Percentiles rank a stretch among this genome's conserved stretches.
Evolutionary conservation across 208 protist genomes (phyloP).

Genomic region (Leishmania aethiopica): DNA sequence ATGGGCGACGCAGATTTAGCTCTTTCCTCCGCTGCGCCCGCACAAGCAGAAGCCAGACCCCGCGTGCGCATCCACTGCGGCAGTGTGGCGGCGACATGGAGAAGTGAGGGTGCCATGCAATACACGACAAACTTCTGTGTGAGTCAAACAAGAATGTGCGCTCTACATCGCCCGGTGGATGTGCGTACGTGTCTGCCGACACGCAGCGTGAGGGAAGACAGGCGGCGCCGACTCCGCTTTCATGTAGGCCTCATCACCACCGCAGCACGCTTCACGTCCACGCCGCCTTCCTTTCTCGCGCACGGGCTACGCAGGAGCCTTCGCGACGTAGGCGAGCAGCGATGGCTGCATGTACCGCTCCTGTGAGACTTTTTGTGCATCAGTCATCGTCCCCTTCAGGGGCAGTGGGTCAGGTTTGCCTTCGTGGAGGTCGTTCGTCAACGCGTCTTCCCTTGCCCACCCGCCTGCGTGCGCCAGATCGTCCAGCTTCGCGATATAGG

Average conservation of each 20-base stretch:
- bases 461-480: constrained; percentile 43
- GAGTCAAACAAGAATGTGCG: background rate
- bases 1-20: background rate
- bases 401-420: constrained; percentile 55
- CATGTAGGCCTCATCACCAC: background rate
- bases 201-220: background rate
- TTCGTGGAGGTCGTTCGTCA: constrained; percentile 56
- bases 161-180: background rate
- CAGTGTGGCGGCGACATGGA: background rate
- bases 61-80: no score
- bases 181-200: background rate
- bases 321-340: constrained; percentile 47
- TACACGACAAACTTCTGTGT: background rate
- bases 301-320: background rate
- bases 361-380: constrained; percentile 48
- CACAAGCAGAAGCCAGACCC: background rate
- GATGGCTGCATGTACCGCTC: constrained; percentile 71
- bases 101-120: background rate
- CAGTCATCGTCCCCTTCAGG: constrained; percentile 31
- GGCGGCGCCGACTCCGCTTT: background rate
- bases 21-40: background rate
- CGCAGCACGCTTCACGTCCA: background rate
- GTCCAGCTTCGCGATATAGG: constrained; percentile 69
- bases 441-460: constrained; percentile 42
- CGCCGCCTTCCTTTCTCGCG: no score